A percentile compares a stretch with the other conserved stretches of the same genome.
Conservation (phyloP, 208 protist genomes). For the Leishmania martiniquensis region DNA sequence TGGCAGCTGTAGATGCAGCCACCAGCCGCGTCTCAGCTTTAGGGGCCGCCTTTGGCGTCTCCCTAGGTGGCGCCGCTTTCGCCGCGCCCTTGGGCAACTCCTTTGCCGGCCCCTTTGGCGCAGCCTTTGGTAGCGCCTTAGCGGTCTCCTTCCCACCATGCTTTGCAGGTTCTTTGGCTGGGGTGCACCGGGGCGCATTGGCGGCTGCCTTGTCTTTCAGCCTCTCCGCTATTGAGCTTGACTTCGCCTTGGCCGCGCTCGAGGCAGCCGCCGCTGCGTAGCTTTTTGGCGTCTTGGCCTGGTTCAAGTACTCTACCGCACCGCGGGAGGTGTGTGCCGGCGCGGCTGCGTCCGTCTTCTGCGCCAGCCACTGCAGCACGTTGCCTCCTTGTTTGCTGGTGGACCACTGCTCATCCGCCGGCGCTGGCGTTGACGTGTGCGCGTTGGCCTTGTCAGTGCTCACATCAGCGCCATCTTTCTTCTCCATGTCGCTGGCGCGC, state of each 20-base stretch:
- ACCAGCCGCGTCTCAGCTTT: conserved; percentile 2
- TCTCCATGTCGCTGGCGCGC: conserved; percentile 22
- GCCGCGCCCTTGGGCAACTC: neutral
- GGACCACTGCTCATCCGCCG: conserved; percentile 29
- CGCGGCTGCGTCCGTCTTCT: conserved; percentile 42
- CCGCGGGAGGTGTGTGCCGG: conserved; percentile 32
- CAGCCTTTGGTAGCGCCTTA: too few relatives aligned
- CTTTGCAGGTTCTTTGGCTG: neutral
- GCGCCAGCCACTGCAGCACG: conserved; percentile 69
- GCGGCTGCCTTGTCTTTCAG: conserved; percentile 4
- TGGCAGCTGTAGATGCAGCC: neutral
- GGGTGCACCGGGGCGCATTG: neutral
- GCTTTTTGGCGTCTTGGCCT: conserved; percentile 37
- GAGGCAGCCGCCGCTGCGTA: conserved; percentile 8
- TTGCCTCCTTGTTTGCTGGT: conserved; percentile 45
- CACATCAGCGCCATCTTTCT: neutral
- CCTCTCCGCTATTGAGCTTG: conserved; percentile 4
- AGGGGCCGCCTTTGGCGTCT: neutral
- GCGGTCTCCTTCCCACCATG: neutral
- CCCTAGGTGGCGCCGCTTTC: neutral
- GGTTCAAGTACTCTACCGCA: conserved; percentile 69
- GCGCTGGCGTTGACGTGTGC: neutral
- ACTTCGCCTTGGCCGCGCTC: conserved; percentile 8
- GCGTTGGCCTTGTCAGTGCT: conserved; percentile 8
- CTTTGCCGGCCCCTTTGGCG: neutral